Evolutionary conservation across 2,329 filamentous ascomycete species (phyloP), one percentile per base, ranked within the genome.

Genomic region (Penicillium concentricum): DNA sequence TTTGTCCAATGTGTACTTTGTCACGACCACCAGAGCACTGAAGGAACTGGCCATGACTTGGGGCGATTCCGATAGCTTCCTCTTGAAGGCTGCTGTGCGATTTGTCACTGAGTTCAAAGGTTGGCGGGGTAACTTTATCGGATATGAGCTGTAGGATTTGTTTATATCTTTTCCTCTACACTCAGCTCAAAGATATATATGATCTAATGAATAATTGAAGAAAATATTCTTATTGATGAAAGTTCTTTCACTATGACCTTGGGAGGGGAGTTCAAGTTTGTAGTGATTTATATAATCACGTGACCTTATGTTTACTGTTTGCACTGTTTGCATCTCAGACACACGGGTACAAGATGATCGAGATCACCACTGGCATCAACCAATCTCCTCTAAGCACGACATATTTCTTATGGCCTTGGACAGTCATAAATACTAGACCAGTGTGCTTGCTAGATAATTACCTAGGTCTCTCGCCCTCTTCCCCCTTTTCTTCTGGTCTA

Each of bases 1-100:
- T 76, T 79, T 84, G 10, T 85, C 82, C 2, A 91, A 97, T 75
- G 83, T 90, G 18, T 90, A 96, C 74, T 97, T 87, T 69, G 87
- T 97, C 32, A 96, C 97, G 87, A 89, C 83, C 16, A 77, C 92
- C 51, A 84, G 91, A 42, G 85, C 90, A 2, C 58, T 70, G 42
- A 67, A 59, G 37, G 68, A 70, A 38, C 55, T 66, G 18, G 70
- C 72, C 8, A 61, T 62, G 18, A 76, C 76, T 0, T 81, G 78
- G 78, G 72, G 72, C 1, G 78, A 79, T 57, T 65, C 72, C 4
- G 76, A 81, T 6, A 59, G 67, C 16, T 79, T 76, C 52, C 82
- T 76, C 67, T 63, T 81, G 58, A 81, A 79, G 63, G 79, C 80
- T 3, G 81, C 79, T 6, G 73, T 80, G 26, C 79, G 76, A 60